Evolutionary conservation across 78 protist genomes (phyloP).

Genomic region (Planoprotostelium fungivorum): DNA sequence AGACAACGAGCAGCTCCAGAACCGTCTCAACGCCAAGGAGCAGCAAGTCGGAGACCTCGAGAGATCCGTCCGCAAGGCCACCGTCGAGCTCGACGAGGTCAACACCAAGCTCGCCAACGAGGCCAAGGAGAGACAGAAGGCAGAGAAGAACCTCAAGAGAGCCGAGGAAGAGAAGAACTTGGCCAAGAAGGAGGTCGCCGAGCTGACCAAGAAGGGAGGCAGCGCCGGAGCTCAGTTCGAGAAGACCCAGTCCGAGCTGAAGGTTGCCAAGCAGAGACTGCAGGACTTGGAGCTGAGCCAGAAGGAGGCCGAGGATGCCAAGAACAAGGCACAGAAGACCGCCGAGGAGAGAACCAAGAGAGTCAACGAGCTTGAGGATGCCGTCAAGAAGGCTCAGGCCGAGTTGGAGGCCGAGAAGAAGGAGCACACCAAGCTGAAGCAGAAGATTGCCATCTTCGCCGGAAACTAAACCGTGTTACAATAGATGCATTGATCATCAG

Average conservation of each 20-base stretch:
- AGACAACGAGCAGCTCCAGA: constrained; percentile 39
- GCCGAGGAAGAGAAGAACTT: constrained; percentile 59
- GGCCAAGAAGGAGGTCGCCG: constrained; percentile 46
- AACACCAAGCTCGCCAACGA: constrained; percentile 38
- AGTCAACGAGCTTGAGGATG: constrained; percentile 15
- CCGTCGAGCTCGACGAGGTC: constrained; percentile 26
- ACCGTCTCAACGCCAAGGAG: constrained; percentile 31
- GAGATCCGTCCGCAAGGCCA: constrained; percentile 29
- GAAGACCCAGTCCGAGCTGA: constrained; percentile 41
- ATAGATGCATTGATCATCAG: no score
- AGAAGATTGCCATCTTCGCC: no score
- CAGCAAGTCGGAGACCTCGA: constrained; percentile 37
- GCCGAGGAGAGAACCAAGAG: constrained; percentile 10
- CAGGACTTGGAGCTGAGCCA: constrained; percentile 45
- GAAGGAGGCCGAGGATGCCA: constrained; percentile 57
- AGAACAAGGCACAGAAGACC: constrained; percentile 15
- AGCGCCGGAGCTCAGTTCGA: constrained; percentile 12
- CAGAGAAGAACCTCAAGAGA: constrained; percentile 54
- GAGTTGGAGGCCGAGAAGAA: constrained; percentile 48
- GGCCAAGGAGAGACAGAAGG: constrained; percentile 43
- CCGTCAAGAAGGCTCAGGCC: constrained; percentile 35
- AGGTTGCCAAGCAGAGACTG: constrained; percentile 27
- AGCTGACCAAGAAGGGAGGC: constrained; percentile 33
- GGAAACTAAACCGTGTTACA: no score
- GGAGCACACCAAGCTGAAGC: no score